Conservation (phyloP, 2,329 filamentous ascomycete genomes). For the Microdochium nivale region DNA sequence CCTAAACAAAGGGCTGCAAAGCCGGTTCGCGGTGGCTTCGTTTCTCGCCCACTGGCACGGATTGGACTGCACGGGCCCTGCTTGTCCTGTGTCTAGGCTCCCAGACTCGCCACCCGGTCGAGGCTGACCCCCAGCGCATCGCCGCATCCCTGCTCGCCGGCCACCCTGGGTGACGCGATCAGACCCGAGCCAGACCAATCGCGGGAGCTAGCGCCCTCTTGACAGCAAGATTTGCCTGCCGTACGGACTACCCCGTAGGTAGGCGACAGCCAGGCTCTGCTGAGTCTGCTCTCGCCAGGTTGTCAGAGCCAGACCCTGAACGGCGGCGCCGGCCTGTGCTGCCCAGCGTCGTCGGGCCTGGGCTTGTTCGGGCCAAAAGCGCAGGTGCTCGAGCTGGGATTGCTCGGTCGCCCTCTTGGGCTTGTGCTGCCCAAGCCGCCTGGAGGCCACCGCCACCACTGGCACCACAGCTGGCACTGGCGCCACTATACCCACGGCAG, state of each 20-base stretch:
- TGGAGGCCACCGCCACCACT: neutral
- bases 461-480: neutral
- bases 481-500: neutral
- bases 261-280: neutral
- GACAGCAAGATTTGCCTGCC: too few species aligned
- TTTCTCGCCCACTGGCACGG: too few species aligned
- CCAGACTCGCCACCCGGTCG: neutral
- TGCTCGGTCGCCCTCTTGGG: slow-evolving; percentile 1
- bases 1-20: too few species aligned
- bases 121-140: neutral
- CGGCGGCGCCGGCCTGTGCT: neutral
- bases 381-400: too few species aligned
- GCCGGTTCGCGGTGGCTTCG: too few species aligned
- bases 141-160: neutral
- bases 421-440: too few species aligned
- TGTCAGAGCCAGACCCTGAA: neutral
- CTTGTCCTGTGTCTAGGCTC: too few species aligned
- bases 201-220: neutral
- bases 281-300: too few species aligned
- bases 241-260: too few species aligned
- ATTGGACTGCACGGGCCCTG: neutral
- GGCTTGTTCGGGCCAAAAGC: too few species aligned
- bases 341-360: too few species aligned
- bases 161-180: neutral
- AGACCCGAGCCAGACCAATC: neutral